These are phyloP conservation scores for Gymnopilus dilepis DNA, from an alignment of 768 basidiomycete genomes.

Conservation along the genomic window DNA sequence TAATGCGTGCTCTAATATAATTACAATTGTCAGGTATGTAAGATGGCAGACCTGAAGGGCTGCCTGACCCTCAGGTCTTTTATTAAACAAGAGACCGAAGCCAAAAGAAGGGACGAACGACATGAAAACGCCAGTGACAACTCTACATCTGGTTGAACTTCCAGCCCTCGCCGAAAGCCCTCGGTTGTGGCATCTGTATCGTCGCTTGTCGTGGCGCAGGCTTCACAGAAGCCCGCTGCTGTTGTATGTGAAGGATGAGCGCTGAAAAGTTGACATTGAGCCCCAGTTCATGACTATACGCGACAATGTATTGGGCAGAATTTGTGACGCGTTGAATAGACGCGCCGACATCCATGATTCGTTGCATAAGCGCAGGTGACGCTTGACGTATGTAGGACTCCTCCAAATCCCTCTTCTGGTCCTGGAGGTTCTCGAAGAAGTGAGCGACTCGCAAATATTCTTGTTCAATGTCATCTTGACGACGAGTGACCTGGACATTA, in stretches of 20 bases:
- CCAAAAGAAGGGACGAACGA: not conserved
- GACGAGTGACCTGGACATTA: conserved; percentile 10
- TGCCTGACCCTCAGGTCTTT: too few relatives aligned
- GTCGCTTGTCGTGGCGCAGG: not conserved
- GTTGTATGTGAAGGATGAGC: not conserved
- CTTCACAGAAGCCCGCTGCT: not conserved
- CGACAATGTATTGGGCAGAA: conserved; percentile 19
- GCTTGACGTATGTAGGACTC: conserved; percentile 6
- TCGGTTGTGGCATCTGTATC: conserved; percentile 4
- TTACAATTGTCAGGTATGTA: not conserved
- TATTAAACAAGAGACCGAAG: too few relatives aligned
- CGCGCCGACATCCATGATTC: conserved; percentile 16
- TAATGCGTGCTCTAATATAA: not conserved
- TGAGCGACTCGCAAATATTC: conserved; percentile 18
- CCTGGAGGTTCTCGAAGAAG: conserved; percentile 12
- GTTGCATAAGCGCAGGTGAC: conserved; percentile 6
- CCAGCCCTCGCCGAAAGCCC: not conserved
- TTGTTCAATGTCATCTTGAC: conserved; percentile 15
- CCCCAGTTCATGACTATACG: conserved; percentile 12
- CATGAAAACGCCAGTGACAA: too few relatives aligned
- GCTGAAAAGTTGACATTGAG: conserved; percentile 16
- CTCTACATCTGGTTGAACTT: conserved; percentile 5
- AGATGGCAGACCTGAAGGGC: not conserved
- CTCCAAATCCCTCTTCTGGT: conserved; percentile 14
- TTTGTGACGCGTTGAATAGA: conserved; percentile 12